These are phyloP conservation scores for Odontarrhena argentea DNA, from an alignment of 345 rosid genomes.

Conservation along the genomic window DNA sequence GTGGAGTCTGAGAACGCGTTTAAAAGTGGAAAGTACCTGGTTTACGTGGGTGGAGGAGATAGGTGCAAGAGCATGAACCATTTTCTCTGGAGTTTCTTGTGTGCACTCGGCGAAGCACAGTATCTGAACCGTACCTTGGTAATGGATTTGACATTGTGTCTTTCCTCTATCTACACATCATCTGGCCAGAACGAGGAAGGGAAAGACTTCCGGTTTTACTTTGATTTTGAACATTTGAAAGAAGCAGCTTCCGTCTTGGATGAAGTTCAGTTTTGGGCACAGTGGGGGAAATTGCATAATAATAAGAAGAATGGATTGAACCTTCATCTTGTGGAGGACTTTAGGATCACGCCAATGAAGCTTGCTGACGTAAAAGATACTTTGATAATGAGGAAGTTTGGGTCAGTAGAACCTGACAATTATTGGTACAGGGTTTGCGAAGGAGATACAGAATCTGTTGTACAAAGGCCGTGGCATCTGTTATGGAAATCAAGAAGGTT, in stretches of 20 bases:
- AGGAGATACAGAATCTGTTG: constrained; percentile 76
- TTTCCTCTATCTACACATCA: constrained; percentile 70
- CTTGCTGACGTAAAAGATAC: constrained; percentile 66
- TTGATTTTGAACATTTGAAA: constrained; percentile 91
- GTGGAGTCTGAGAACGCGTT: constrained; percentile 76
- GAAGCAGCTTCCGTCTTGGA: constrained; percentile 89
- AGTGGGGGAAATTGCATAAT: constrained; percentile 78
- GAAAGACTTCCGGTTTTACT: constrained; percentile 91
- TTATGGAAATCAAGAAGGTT: constrained; percentile 90
- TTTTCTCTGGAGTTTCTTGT: constrained; percentile 92
- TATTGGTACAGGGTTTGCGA: constrained; percentile 98
- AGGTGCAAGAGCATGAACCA: constrained; percentile 97
- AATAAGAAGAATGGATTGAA: constrained; percentile 49
- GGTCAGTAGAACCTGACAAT: constrained; percentile 85
- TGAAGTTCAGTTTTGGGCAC: constrained; percentile 79
- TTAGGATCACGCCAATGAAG: constrained; percentile 71
- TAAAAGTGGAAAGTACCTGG: constrained; percentile 64
- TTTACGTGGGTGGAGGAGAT: constrained; percentile 82
- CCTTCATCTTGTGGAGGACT: constrained; percentile 72
- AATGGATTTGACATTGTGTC: constrained; percentile 83
- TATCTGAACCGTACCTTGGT: constrained; percentile 86
- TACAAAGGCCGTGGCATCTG: constrained; percentile 87
- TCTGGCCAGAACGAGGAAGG: constrained; percentile 88
- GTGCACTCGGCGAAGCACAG: constrained; percentile 94
- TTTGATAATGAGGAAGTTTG: constrained; percentile 91